Base-by-base conservation (phyloP, 345 rosid genomes). In the Alliaria petiolata region DNA sequence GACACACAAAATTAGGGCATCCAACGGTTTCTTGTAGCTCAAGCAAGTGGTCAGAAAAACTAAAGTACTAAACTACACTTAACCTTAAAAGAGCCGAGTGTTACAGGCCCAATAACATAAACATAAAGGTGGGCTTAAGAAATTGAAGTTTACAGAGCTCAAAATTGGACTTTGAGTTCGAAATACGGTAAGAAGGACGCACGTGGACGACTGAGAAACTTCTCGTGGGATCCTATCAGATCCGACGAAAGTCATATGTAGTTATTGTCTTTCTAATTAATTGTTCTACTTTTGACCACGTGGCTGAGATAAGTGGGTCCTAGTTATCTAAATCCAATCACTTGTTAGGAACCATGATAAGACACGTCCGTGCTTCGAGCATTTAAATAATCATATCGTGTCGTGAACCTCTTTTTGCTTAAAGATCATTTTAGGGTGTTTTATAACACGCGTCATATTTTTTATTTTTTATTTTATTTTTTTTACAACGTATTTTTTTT, bases 291-390 rank as follows among this genome's bases (percentile, higher is more conserved):
- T 5, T 45, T 47, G 44, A 54, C 17, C 57, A 33, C 59, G 59
- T 33, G 60, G 60, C 40, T 16, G 13, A 54, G 39, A 33, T 64
- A 35, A 64, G 22, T 49, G 58, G 69, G 58, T 9, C 69, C 57
- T 65, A 65, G 35, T 49, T 65, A 50, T 65, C 69, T 65, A 8
- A 14, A 65, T 49, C 8, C 22, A 65, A 50, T 49, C 69, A 49
- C 61, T 33, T 25, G 3, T 55, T 6, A 17, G 16, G 61, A 55
- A 55, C 16, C 61, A 55, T 8, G 40, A 55, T 33, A 16, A 7
- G 61, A 30, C 59, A 8, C 47, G 49, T 44, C 19, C 10, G 49
- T 44, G 22, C 49, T 44, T 44, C 22, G 49, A 44, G 2, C 49
- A 56, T 56, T 17, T 28, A 53, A 51, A 30, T 53, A 20, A 11